A percentile compares a stretch with the other conserved stretches of the same genome.
These are phyloP conservation scores for Achaetomium macrosporum DNA, from an alignment of 2,329 filamentous ascomycete genomes.

Conservation along the genomic window DNA sequence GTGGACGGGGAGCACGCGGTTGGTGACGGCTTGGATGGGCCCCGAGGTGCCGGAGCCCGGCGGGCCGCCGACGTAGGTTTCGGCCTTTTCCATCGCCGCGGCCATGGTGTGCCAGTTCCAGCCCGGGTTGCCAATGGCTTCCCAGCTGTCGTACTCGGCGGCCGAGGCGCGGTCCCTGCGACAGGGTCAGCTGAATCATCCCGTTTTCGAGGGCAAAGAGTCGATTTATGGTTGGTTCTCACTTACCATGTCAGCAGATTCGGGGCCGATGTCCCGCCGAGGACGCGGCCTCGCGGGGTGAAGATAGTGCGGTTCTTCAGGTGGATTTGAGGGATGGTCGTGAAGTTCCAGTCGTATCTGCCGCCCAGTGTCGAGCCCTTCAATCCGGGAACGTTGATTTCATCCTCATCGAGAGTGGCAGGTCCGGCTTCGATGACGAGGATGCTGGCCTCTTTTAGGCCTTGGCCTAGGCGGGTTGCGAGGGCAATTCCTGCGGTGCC, in stretches of 20 bases:
- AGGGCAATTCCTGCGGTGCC: constrained; percentile 9
- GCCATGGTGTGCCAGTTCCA: constrained; percentile 26
- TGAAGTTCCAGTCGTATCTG: constrained; percentile 39
- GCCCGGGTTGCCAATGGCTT: constrained; percentile 30
- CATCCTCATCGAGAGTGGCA: constrained; percentile 25
- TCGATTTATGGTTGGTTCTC: too few species aligned
- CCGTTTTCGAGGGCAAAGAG: too few species aligned
- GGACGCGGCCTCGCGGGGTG: constrained; percentile 41
- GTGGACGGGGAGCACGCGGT: constrained; percentile 38
- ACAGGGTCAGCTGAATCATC: too few species aligned
- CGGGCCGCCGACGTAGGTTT: constrained; percentile 23
- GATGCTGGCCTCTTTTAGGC: neutral
- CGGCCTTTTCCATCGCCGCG: constrained; percentile 24
- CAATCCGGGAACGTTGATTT: constrained; percentile 31
- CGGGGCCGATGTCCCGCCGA: constrained; percentile 43
- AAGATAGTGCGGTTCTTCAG: constrained; percentile 38
- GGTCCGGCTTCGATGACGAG: constrained; percentile 30
- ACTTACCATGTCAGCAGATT: constrained; percentile 41
- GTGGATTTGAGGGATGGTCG: constrained; percentile 35
- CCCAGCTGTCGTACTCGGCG: constrained; percentile 36
- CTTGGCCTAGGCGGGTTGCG: constrained; percentile 9
- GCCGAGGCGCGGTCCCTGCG: constrained; percentile 32
- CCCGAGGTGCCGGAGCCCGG: constrained; percentile 17
- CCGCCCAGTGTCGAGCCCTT: constrained; percentile 27
- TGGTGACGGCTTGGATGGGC: constrained; percentile 30